Base-by-base conservation (phyloP, 73 alveolate species). In the Paramecium octaurelia region DNA sequence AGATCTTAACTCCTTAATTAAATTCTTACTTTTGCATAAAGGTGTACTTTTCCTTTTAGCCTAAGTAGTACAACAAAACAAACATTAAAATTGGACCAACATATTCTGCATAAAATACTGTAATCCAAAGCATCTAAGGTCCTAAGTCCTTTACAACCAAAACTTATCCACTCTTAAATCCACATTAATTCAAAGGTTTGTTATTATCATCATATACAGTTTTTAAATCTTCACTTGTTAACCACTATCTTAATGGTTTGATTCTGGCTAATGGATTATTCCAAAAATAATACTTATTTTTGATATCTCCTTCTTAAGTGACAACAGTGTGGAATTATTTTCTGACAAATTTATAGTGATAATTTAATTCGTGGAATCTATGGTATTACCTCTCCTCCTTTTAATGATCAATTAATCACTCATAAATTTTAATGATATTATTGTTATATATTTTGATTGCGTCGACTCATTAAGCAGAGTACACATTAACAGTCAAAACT, bases 31-130 rank as follows among this genome's bases (percentile, higher is more conserved):
- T 73, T 73, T 73, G 87, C 87, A 73, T 73, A 73, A 73, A 73
- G 6, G 87, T 35, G 20, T 73, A 73, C 16, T 73, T 73, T 4
- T 73, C 87, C 14, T 43, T 73, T 68, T 73, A 64, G n/a, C 93
- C 93, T 29, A 87, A 64, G 20, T 58, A 36, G 88, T 87, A 87
- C 21, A 87, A 64, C 40, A 77, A 57, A 6, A 34, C 91, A 77
- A 97, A 96, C 29, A 97, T 88, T 42, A 95, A 87, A 23, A 96
- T 94, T 18, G 99, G 99, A 3, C 99, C 99, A 38, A 97, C 92
- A 88, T 98, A 98, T 94, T 98, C 99, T 60, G 97, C 95, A 84
- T 97, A 88, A 94, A 97, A 98, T 96, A 97, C 58, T 73, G 87
- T 73, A 36, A 73, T 73, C 87, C 87, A 73, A 8, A 73, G 46